Evolutionary conservation across 257 asterid genomes (phyloP).

Genomic region (Marsdenia floribunda): DNA sequence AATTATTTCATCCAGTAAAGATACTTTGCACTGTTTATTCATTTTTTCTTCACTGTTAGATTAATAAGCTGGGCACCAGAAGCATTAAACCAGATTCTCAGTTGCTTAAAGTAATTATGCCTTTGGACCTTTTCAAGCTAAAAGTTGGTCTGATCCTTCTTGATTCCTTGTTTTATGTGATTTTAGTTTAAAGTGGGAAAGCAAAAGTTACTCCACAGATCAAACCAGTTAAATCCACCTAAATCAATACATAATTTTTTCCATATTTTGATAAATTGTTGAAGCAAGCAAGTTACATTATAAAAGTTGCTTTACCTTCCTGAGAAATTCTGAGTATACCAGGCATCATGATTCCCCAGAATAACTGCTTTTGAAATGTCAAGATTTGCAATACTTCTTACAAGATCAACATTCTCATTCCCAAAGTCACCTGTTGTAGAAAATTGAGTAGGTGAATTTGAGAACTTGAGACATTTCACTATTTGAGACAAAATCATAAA

Average conservation of each 20-base stretch:
- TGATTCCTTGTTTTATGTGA: not conserved
- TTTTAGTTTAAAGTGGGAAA: not conserved
- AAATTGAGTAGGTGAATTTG: constrained; percentile 15
- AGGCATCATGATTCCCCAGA: constrained; percentile 95
- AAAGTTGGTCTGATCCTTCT: not conserved
- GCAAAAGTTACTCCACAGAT: not conserved
- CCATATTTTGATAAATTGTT: constrained; percentile 4
- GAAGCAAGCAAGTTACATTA: not conserved
- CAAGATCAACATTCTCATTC: constrained; percentile 82
- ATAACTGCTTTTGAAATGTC: constrained; percentile 70
- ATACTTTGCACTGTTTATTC: not conserved
- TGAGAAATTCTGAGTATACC: constrained; percentile 73
- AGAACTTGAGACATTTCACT: constrained; percentile 15
- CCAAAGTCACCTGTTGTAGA: constrained; percentile 86
- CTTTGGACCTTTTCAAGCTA: not conserved
- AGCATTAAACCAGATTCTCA: not conserved
- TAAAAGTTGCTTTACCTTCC: constrained; percentile 31
- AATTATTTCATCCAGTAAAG: not conserved
- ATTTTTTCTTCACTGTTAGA: not conserved
- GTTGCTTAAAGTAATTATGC: not conserved
- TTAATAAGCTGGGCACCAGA: not conserved
- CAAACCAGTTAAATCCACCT: not conserved
- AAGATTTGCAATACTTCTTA: constrained; percentile 60
- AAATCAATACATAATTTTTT: no score
- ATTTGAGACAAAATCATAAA: constrained; percentile 12